phyloP scores from a whole-genome alignment of 352 stramenopile species.

The Albugo candida region DNA sequence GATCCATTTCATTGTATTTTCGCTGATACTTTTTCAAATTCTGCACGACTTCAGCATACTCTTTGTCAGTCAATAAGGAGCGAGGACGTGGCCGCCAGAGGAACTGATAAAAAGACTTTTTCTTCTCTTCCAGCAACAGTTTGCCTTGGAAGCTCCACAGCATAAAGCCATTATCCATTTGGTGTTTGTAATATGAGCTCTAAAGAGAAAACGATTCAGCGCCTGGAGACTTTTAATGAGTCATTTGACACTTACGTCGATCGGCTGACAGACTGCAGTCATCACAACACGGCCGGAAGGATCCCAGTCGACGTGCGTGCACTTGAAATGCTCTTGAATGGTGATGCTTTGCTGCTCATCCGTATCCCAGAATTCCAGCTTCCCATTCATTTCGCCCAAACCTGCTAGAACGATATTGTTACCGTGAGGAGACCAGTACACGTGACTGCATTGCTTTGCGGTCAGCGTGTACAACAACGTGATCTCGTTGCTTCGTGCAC shows the following conservation, averaged over 20 bases:
- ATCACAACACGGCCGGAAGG: slow-evolving; percentile 89
- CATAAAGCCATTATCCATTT: slow-evolving; percentile 98
- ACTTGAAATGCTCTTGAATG: slow-evolving; percentile 96
- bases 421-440: slow-evolving; percentile 93
- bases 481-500: slow-evolving; percentile 70
- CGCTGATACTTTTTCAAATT: slow-evolving; percentile 96
- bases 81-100: slow-evolving; percentile 84
- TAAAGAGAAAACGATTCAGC: slow-evolving; percentile 3
- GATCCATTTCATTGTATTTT: slow-evolving; percentile 76
- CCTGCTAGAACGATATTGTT: slow-evolving; percentile 89
- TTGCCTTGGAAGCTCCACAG: slow-evolving; percentile 97
- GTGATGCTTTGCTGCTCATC: slow-evolving; percentile 87
- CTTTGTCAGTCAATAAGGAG: slow-evolving; percentile 81
- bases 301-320: slow-evolving; percentile 96
- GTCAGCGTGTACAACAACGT: slow-evolving; percentile 89
- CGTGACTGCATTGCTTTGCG: slow-evolving; percentile 87
- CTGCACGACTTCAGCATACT: slow-evolving; percentile 91
- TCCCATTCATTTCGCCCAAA: slow-evolving; percentile 88
- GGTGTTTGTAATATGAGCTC: slow-evolving; percentile 91
- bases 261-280: slow-evolving; percentile 89
- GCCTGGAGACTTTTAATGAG: not conserved
- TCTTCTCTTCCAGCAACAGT: slow-evolving; percentile 86
- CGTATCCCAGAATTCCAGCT: slow-evolving; percentile 96
- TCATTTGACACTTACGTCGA: slow-evolving; percentile 47
- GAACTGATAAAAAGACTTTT: slow-evolving; percentile 94